Percentiles rank a stretch among this genome's conserved stretches.
Conservation (phyloP, 2,329 filamentous ascomycete species). For the Ascochyta viciae-villosae region DNA sequence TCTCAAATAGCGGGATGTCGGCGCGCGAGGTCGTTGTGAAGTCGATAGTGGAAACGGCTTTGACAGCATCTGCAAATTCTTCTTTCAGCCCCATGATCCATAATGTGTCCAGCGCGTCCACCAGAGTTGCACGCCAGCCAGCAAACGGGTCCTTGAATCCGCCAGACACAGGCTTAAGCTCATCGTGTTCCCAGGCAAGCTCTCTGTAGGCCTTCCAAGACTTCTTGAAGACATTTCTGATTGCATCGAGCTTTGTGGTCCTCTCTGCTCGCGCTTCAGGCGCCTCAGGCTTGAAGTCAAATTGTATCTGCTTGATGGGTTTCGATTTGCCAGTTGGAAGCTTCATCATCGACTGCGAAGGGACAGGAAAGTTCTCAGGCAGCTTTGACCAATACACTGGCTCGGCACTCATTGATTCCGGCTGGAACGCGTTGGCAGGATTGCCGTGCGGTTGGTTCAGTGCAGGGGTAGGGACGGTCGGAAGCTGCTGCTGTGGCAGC, state of each 20-base stretch:
- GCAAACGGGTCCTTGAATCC: conserved; percentile 81
- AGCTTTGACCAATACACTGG: conserved; percentile 75
- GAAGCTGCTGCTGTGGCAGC: conserved; percentile 19
- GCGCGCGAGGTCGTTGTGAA: conserved; percentile 61
- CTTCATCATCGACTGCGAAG: conserved; percentile 71
- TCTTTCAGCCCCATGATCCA: conserved; percentile 74
- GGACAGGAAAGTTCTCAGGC: conserved; percentile 79
- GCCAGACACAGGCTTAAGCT: conserved; percentile 76
- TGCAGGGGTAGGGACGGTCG: conserved; percentile 26
- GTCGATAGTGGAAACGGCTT: conserved; percentile 65
- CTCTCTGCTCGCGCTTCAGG: conserved; percentile 60
- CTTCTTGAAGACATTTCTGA: conserved; percentile 77
- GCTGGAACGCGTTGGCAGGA: conserved; percentile 30
- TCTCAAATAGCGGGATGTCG: conserved; percentile 73
- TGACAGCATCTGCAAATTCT: conserved; percentile 70
- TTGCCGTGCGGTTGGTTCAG: conserved; percentile 22
- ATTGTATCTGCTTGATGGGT: conserved; percentile 78
- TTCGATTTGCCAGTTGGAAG: conserved; percentile 76
- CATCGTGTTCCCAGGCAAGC: conserved; percentile 85
- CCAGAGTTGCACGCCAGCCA: conserved; percentile 86
- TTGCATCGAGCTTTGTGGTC: conserved; percentile 66
- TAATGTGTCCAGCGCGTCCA: conserved; percentile 76
- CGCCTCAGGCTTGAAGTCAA: conserved; percentile 72
- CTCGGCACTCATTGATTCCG: conserved; percentile 26
- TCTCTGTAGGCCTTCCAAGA: conserved; percentile 84